These are phyloP conservation scores for Ceratopteris richardii DNA, from an alignment of 75 land plant species.

Conservation along the genomic window DNA sequence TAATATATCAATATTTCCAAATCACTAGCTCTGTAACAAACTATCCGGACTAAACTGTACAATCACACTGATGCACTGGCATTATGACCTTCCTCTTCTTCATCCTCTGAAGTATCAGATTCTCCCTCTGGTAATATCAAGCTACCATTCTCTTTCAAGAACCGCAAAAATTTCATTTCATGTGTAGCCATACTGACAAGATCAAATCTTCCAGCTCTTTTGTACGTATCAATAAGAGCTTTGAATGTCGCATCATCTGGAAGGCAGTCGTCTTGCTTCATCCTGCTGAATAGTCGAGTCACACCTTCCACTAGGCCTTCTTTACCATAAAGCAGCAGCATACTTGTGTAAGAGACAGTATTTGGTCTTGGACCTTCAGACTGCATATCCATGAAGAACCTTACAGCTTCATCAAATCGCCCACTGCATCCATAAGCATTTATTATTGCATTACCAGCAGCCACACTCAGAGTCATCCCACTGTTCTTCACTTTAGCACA, in stretches of 20 bases:
- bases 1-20: too few relatives aligned
- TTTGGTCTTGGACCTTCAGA: constrained; percentile 52
- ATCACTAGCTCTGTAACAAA: too few relatives aligned
- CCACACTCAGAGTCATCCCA: constrained; percentile 34
- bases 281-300: constrained; percentile 45
- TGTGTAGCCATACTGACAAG: constrained; percentile 63
- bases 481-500: constrained; percentile 31
- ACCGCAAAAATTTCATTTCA: constrained; percentile 48
- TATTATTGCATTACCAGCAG: constrained; percentile 61
- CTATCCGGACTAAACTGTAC: too few relatives aligned
- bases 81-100: not conserved
- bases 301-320: constrained; percentile 73
- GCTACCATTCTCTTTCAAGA: constrained; percentile 7
- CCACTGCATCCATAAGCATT: constrained; percentile 57
- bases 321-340: constrained; percentile 73
- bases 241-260: constrained; percentile 48
- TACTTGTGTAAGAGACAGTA: constrained; percentile 50
- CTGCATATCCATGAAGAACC: constrained; percentile 56
- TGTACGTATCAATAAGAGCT: constrained; percentile 53
- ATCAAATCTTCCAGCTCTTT: constrained; percentile 49
- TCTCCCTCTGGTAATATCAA: constrained; percentile 12
- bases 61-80: too few relatives aligned
- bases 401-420: constrained; percentile 49
- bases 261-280: constrained; percentile 56
- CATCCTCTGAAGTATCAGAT: constrained; percentile 1